These are phyloP conservation scores for Xanthoparmelia taractica DNA, from an alignment of 495 filamentous ascomycete species.

Conservation along the genomic window DNA sequence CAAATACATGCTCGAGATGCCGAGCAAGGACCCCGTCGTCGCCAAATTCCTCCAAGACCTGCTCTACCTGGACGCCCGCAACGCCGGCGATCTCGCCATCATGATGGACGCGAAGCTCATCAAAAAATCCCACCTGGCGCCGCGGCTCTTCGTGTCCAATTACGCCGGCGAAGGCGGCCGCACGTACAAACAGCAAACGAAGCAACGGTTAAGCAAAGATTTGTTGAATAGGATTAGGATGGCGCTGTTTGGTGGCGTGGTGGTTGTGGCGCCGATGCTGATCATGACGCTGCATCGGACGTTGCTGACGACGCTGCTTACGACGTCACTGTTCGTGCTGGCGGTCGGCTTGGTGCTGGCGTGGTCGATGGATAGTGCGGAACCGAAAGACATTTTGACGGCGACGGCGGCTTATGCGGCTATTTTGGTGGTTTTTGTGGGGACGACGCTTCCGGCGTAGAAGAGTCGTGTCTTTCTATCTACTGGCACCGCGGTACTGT, in stretches of 20 bases:
- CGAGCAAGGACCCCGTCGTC: too few species aligned
- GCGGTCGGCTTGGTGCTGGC: background rate
- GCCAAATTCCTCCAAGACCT: background rate
- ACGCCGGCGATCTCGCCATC: background rate
- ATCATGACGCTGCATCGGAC: constrained; percentile 10
- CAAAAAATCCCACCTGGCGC: background rate
- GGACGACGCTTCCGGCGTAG: background rate
- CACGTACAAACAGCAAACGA: background rate
- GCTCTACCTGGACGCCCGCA: background rate
- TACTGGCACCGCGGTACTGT: background rate
- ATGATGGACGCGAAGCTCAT: background rate
- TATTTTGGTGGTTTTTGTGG: background rate
- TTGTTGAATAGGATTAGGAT: background rate
- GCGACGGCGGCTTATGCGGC: constrained; percentile 2
- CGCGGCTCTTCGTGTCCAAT: background rate
- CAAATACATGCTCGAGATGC: background rate
- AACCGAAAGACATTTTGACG: background rate
- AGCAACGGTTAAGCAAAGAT: background rate
- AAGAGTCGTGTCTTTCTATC: background rate
- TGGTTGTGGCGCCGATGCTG: constrained; percentile 8
- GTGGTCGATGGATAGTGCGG: background rate
- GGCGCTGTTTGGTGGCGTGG: constrained; percentile 8
- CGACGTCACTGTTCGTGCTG: background rate
- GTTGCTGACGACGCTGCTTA: background rate
- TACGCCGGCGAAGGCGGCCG: background rate